Base-by-base conservation (phyloP, 768 basidiomycete genomes). In the Panus rudis region DNA sequence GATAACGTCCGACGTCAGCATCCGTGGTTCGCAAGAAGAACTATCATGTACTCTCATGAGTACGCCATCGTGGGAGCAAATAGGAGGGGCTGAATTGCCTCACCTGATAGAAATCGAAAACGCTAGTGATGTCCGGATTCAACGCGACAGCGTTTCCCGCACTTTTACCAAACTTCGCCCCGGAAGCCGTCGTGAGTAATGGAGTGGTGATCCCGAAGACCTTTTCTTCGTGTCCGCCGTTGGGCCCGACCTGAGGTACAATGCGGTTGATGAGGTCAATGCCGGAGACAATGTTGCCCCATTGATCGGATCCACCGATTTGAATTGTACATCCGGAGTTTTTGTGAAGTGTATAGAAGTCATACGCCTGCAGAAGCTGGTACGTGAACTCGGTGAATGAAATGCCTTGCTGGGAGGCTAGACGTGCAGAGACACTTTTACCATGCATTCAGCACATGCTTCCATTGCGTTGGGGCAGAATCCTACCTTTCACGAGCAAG, bases 321-420 rank as follows among this genome's bases (percentile, higher is more conserved):
- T 99, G 96, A 32, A 96, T 76, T 12, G 76, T 75, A 62, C 94
- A 97, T 4, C 69, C 70, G 41, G 75, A 69, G 17, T 72, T 60
- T 50, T 71, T 69, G 59, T 85, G 66, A 7, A 99, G 72, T 52
- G 81, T 69, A 51, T 84, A 76, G 64, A 96, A 99, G 64, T 99
- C 96, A 64, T 92, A 89, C 10, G 92, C 96, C 66, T 99, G 96
- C 21, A 99, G 73, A 19, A 99, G 78, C 57, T 99, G 96, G 61
- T 99, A 99, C 3, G 89, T 81, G 65, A 99, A 98, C 60, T 99
- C 96, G 16, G 93, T 92, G 67, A 94, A 99, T n/a, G 93, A 96
- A 48, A 98, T 83, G 34, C 94, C 94, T 53, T 81, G 77, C 48
- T 84, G 79, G 0, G 88, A 80, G 5, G 70, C 66, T 42, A 97